These are phyloP conservation scores for Nitzschia putrida DNA, from an alignment of 108 stramenopile genomes.

Conservation along the genomic window DNA sequence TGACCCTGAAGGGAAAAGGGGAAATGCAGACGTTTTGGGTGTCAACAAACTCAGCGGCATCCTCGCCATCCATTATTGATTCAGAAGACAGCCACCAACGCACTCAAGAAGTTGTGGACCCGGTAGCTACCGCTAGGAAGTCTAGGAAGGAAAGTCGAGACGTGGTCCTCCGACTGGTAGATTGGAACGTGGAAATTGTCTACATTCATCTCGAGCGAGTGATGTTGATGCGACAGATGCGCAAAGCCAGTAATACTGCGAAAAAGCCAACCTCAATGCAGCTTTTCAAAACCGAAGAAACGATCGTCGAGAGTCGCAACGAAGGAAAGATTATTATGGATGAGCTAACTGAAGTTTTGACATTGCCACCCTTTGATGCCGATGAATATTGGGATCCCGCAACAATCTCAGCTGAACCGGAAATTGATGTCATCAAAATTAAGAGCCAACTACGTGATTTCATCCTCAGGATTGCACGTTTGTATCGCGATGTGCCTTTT, in stretches of 20 bases:
- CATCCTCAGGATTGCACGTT: background rate
- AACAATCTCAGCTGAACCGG: too few species aligned
- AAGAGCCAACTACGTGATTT: background rate
- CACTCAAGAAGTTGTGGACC: background rate
- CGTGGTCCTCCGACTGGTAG: background rate
- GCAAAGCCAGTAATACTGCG: too few species aligned
- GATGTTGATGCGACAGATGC: too few species aligned
- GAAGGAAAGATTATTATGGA: conserved; percentile 2
- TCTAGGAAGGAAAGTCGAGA: too few species aligned
- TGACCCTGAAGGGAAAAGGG: conserved; percentile 33
- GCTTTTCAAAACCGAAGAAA: too few species aligned
- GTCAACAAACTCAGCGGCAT: conserved; percentile 2
- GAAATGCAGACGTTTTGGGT: conserved; percentile 45
- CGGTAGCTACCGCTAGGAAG: too few species aligned
- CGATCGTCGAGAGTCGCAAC: background rate
- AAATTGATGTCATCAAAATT: too few species aligned
- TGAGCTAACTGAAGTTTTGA: conserved; percentile 4
- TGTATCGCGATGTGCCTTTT: conserved; percentile 45
- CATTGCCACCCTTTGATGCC: conserved; percentile 3
- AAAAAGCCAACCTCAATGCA: too few species aligned
- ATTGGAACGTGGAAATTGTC: conserved; percentile 7
- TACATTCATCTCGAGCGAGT: conserved; percentile 10
- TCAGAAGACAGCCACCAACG: background rate
- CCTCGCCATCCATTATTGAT: background rate
- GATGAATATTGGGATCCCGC: too few species aligned